Conservation (phyloP, 1,284 basidiomycete genomes). For the Gastroboletus turbinatus region DNA sequence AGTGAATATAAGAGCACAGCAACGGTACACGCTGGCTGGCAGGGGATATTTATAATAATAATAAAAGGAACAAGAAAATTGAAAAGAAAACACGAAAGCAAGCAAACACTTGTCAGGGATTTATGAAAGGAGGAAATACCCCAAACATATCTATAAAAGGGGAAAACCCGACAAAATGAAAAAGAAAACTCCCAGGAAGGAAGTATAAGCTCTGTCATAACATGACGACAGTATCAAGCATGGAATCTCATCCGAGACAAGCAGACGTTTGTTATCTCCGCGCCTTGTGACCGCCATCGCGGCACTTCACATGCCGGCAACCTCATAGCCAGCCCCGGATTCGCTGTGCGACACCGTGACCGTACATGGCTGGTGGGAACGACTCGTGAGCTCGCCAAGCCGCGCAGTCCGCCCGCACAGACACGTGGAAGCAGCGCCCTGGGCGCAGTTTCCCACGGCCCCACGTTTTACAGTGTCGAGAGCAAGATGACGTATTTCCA, state of each 20-base stretch:
- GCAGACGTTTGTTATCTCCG: constrained; percentile 24
- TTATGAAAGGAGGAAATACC: constrained; percentile 2
- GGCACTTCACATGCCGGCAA: constrained; percentile 24
- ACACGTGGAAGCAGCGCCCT: constrained; percentile 23
- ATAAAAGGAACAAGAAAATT: no score
- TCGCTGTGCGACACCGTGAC: not conserved
- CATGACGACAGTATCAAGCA: constrained; percentile 20
- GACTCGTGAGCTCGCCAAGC: not conserved
- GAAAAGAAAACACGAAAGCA: not conserved
- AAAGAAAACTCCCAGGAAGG: constrained; percentile 11
- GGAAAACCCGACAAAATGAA: constrained; percentile 1
- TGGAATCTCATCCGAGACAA: constrained; percentile 29
- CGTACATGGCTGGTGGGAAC: constrained; percentile 8
- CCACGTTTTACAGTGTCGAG: constrained; percentile 60
- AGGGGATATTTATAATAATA: constrained; percentile 15
- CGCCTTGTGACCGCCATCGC: constrained; percentile 15
- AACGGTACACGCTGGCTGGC: constrained; percentile 17
- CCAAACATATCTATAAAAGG: constrained; percentile 19
- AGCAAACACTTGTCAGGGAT: constrained; percentile 9
- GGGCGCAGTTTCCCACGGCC: constrained; percentile 43
- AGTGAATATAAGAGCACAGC: constrained; percentile 36
- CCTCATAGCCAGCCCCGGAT: constrained; percentile 12
- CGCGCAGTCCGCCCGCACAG: constrained; percentile 3
- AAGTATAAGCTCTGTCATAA: constrained; percentile 14
- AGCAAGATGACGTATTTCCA: constrained; percentile 33